Conservation (phyloP, 2,329 filamentous ascomycete species). For the Fusarium succisae region DNA sequence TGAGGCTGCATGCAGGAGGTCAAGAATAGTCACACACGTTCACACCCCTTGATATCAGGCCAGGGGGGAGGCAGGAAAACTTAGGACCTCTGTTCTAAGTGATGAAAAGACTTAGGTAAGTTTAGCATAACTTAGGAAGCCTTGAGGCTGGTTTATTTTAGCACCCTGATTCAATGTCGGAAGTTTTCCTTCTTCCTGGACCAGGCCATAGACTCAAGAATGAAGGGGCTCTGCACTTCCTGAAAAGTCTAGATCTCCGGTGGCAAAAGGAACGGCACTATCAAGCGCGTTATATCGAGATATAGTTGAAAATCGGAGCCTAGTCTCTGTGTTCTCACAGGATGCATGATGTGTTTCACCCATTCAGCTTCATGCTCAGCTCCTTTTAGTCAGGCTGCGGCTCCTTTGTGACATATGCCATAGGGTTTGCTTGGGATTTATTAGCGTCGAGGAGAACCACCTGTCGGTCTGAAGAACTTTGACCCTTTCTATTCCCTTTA, state of each 20-base stretch:
- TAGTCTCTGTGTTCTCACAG: not conserved
- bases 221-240: not conserved
- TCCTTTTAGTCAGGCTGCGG: not conserved
- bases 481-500: not conserved
- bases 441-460: constrained; percentile 22
- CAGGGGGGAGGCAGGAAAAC: not conserved
- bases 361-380: constrained; percentile 25
- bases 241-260: constrained; percentile 19
- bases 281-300: not conserved
- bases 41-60: not conserved
- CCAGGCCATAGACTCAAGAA: not conserved
- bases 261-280: constrained; percentile 18
- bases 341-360: constrained; percentile 1
- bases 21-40: constrained; percentile 26
- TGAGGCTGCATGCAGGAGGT: constrained; percentile 32
- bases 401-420: not conserved
- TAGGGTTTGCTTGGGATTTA: constrained; percentile 13
- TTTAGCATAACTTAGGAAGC: not conserved
- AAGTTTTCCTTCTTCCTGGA: not conserved
- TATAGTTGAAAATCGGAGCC: not conserved
- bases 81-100: not conserved
- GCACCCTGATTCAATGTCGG: not conserved
- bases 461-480: not conserved
- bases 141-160: not conserved
- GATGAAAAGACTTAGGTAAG: not conserved